Base-by-base conservation (phyloP, 495 filamentous ascomycete genomes). In the Xylaria grammica region DNA sequence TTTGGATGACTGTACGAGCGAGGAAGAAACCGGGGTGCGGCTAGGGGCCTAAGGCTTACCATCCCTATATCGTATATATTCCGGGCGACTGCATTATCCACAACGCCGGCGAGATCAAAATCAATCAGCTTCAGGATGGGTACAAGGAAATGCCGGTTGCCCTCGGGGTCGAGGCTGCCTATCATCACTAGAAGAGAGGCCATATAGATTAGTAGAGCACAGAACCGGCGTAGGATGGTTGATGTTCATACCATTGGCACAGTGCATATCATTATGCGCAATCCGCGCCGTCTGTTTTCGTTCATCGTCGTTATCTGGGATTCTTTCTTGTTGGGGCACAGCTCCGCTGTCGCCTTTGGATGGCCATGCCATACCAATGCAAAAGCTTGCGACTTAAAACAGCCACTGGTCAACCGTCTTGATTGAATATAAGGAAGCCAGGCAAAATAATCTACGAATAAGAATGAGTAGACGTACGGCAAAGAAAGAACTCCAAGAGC, bases 61-160 rank as follows among this genome's bases (percentile, higher is more conserved):
- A 8, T 0, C 4, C 48, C 48, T 29, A 51, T 51, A 17, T 51
- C 26, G 4, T 2, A 1, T 30, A 51, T 51, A 30, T 51, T 51
- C 26, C 0, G 17, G 13, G 26, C 4, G 26, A 51, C 48, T 51
- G 24, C 0, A 8, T 15, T 5, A 51, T 1, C 15, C 30, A 1
- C 4, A 3, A 0, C 26, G 8, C 5, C 4, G 26, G 48, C 48
- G 6, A 8, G 48, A 30, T 51, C 48, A 27, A 51, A 51, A 30
- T 51, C 48, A 17, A 51, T 51, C 5, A 51, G 48, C 30, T 51
- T 51, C 15, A 51, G 48, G 30, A 51, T 51, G 11, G 48, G 48
- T 51, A 51, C 48, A 8, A 51, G 48, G 9, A 13, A 5, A 51
- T 51, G 48, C 15, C 48, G 24, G 11, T 27, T 27, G n/a, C 48